These are phyloP conservation scores for Colletotrichum sp. DNA, from an alignment of 2,329 filamentous ascomycete species.

Conservation along the genomic window DNA sequence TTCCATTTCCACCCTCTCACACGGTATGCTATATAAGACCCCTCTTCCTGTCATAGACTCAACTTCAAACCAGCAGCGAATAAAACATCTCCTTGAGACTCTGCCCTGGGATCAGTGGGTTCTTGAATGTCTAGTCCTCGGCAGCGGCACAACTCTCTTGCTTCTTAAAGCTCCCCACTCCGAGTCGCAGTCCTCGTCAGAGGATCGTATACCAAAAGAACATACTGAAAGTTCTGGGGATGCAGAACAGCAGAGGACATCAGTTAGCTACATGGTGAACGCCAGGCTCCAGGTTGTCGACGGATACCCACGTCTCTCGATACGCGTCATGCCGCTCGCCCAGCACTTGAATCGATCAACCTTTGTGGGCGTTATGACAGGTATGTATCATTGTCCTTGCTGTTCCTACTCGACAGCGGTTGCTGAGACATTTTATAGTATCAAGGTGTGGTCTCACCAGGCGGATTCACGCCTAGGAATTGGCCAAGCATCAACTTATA, in stretches of 20 bases:
- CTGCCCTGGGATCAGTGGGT: neutral
- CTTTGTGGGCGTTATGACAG: neutral
- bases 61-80: neutral
- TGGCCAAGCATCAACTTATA: too few relatives aligned
- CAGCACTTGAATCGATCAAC: neutral
- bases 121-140: neutral
- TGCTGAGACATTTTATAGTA: neutral
- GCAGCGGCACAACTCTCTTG: neutral
- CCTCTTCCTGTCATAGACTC: neutral
- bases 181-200: neutral
- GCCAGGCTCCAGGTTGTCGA: accelerated
- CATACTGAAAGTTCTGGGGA: accelerated
- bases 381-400: neutral
- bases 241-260: neutral
- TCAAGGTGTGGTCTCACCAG: neutral
- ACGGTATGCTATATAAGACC: neutral
- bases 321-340: neutral
- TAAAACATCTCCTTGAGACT: neutral
- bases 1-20: neutral
- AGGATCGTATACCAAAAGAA: neutral
- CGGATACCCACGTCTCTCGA: accelerated
- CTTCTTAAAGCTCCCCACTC: neutral
- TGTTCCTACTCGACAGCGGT: neutral
- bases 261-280: accelerated
- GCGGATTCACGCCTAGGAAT: neutral